Conservation (phyloP, 176 grass and related monocot species). For the Dendrocalamus sinicus region DNA sequence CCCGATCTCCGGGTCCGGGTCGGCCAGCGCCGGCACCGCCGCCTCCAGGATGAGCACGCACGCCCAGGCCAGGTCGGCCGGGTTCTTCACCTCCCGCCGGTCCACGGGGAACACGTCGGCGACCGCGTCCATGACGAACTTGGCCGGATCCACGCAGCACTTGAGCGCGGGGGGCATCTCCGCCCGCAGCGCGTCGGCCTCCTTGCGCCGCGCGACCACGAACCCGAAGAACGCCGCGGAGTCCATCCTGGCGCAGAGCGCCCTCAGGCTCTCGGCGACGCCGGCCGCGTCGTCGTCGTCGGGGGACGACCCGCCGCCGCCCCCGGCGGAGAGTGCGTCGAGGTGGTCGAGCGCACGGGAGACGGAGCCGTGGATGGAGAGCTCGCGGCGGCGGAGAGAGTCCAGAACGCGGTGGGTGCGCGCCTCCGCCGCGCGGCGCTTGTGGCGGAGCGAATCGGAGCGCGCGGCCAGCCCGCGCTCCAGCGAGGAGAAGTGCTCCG, state of each 20-base stretch:
- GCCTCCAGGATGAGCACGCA: conserved; percentile 89
- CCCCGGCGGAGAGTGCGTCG: conserved; percentile 34
- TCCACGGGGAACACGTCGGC: conserved; percentile 76
- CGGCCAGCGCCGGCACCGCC: conserved; percentile 63
- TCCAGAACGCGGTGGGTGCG: conserved; percentile 55
- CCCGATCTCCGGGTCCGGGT: conserved; percentile 65
- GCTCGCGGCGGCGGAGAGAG: conserved; percentile 58
- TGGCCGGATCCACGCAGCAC: conserved; percentile 77
- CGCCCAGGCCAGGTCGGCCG: conserved; percentile 81
- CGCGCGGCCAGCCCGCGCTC: conserved; percentile 66
- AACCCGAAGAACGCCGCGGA: conserved; percentile 58
- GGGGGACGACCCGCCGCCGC: too few species aligned
- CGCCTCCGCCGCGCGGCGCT: conserved; percentile 56
- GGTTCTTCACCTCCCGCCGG: conserved; percentile 57
- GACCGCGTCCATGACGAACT: conserved; percentile 75
- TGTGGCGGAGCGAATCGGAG: conserved; percentile 65
- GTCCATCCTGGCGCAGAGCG: conserved; percentile 75
- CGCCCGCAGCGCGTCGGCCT: conserved; percentile 69
- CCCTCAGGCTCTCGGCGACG: conserved; percentile 54
- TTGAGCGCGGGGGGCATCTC: conserved; percentile 65
- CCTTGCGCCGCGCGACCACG: conserved; percentile 73
- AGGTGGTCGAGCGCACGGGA: conserved; percentile 55
- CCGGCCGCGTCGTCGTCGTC: neutral
- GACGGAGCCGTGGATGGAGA: conserved; percentile 66
- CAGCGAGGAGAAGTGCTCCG: conserved; percentile 79